Base-by-base conservation (phyloP, 2,329 filamentous ascomycete species). In the Cytospora piceicola region DNA sequence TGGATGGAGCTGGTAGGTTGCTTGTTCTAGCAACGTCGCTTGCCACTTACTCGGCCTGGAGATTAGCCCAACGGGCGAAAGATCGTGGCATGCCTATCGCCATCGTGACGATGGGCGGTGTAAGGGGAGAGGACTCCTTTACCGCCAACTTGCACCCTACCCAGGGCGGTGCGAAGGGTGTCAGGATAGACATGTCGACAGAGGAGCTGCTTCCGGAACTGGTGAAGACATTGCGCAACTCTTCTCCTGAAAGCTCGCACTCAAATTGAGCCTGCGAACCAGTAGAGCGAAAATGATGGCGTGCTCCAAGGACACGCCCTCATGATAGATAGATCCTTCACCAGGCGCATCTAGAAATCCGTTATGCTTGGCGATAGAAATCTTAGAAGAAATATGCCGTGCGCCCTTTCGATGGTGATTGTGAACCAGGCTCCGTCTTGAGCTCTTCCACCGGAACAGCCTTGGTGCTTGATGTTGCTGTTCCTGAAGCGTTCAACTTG, bases 31-130 rank as follows among this genome's bases (percentile, higher is more conserved):
- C 94, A 4, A 97, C 92, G 42, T 97, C 92, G 68, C 83, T 98
- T 57, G 95, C 95, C 7, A 98, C 95, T 0, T 98, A 96, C 76
- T 97, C 93, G 14, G 95, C 95, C 0, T 99, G 93, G 93, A 83
- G 94, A 65, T 77, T 99, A 63, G 93, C 91, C 1, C 94, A 93
- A 79, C 82, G 89, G 66, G 95, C 94, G 34, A 89, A 90, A 71
- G 91, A 95, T 71, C 85, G 88, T 69, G 88, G 88, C 0, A 94
- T 96, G 87, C 89, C 93, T 20, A 91, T 98, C 74, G 94, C 89
- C 0, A 89, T 97, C 52, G 80, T 97, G 66, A 98, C 97, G 73
- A 83, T 97, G 66, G 91, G 92, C n/a, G 91, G 92, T 12, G 88
- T 93, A 30, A 84, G 92, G 71, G 90, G 91, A 20, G 91, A 96